A percentile compares a stretch with the other conserved stretches of the same genome.
phyloP scores from a whole-genome alignment of 176 grass and related monocot species.

The Aegilops tauschii region DNA sequence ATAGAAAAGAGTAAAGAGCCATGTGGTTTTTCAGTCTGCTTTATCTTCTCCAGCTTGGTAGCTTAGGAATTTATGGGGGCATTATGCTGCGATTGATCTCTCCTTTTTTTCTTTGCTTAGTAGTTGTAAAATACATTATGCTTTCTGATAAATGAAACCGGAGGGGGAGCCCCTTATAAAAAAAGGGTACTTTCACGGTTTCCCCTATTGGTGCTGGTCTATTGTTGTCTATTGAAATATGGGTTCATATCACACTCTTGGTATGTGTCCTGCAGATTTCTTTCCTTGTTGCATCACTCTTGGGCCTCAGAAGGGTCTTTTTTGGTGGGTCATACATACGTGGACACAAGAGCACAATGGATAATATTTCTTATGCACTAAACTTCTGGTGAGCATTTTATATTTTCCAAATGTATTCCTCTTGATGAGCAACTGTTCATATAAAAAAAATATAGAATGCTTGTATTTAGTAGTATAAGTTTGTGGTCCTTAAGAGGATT shows the following conservation, averaged over 20 bases:
- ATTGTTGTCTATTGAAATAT: neutral
- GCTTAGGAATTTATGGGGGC: too few species aligned
- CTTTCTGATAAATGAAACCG: too few species aligned
- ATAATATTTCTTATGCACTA: conserved; percentile 96
- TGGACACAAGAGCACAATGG: conserved; percentile 91
- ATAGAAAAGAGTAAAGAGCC: too few species aligned
- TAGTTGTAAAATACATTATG: too few species aligned
- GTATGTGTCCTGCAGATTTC: conserved; percentile 57
- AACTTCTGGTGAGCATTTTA: conserved; percentile 70
- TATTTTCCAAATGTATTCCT: neutral
- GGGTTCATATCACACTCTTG: neutral
- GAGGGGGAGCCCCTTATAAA: too few species aligned
- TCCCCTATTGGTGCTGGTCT: neutral
- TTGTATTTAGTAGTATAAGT: conserved; percentile 3
- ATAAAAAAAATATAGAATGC: neutral
- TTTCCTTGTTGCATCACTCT: conserved; percentile 91
- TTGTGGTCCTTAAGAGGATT: neutral
- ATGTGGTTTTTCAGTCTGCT: too few species aligned
- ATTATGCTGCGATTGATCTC: too few species aligned
- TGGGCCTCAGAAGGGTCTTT: conserved; percentile 86
- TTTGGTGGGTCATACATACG: conserved; percentile 99
- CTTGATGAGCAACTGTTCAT: neutral
- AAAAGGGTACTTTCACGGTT: neutral
- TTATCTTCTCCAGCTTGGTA: too few species aligned
- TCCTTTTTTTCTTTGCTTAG: too few species aligned